phyloP scores from a whole-genome alignment of 2,329 filamentous ascomycete genomes.

The Cladophialophora yegresii region DNA sequence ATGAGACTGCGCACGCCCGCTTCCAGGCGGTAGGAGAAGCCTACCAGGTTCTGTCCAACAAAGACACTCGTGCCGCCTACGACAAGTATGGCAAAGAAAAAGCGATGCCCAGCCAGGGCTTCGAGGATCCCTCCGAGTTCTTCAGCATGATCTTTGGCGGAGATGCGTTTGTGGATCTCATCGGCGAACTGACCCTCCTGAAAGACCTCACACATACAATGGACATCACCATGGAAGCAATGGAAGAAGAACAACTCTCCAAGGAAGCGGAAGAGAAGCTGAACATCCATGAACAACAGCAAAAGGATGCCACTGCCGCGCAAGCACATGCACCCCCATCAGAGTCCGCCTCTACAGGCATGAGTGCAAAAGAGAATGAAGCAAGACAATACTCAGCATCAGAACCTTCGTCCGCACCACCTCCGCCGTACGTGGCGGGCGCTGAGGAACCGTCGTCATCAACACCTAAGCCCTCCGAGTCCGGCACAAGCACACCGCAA shows the following conservation, averaged over 20 bases:
- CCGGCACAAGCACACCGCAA: slow-evolving; percentile 53
- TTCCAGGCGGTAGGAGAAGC: slow-evolving; percentile 82
- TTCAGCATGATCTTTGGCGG: slow-evolving; percentile 98
- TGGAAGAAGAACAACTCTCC: slow-evolving; percentile 67
- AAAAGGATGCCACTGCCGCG: slow-evolving; percentile 39
- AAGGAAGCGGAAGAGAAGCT: slow-evolving; percentile 55
- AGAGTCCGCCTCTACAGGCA: slow-evolving; percentile 46
- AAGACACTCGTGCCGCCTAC: slow-evolving; percentile 84
- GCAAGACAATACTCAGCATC: slow-evolving; percentile 25
- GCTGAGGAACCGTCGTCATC: slow-evolving; percentile 30
- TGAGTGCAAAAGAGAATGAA: slow-evolving; percentile 41
- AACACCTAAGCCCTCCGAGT: slow-evolving; percentile 37
- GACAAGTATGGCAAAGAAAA: slow-evolving; percentile 97
- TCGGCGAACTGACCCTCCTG: slow-evolving; percentile 97
- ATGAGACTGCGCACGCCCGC: slow-evolving; percentile 88
- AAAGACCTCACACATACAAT: slow-evolving; percentile 97
- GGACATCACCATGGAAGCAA: slow-evolving; percentile 89
- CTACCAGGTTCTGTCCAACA: slow-evolving; percentile 79
- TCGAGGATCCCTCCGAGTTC: slow-evolving; percentile 95
- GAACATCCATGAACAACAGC: slow-evolving; percentile 50
- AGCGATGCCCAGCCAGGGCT: slow-evolving; percentile 85
- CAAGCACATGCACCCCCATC: not conserved
- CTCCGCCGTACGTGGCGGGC: slow-evolving; percentile 30
- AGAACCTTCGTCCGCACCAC: slow-evolving; percentile 24
- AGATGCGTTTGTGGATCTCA: slow-evolving; percentile 92